phyloP scores from a whole-genome alignment of 2,329 filamentous ascomycete genomes.

The Nemania serpens region DNA sequence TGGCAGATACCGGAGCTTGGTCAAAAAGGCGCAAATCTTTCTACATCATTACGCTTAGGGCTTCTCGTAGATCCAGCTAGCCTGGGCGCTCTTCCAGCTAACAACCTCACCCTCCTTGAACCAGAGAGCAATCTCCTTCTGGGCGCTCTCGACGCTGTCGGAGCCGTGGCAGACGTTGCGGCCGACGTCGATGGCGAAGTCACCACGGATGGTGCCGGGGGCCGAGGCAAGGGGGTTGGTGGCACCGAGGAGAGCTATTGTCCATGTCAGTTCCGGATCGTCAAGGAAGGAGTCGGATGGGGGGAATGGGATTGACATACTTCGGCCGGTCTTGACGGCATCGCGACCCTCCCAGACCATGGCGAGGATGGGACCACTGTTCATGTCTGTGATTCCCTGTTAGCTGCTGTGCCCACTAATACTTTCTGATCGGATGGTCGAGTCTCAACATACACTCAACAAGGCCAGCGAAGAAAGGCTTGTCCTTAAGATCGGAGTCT shows the following conservation, averaged over 20 bases:
- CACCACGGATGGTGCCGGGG: constrained; percentile 96
- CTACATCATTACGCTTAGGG: constrained; percentile 44
- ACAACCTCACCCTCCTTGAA: constrained; percentile 88
- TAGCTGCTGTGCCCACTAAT: constrained; percentile 3
- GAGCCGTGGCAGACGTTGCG: constrained; percentile 99
- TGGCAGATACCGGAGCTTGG: constrained; percentile 2
- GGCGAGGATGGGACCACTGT: constrained; percentile 93
- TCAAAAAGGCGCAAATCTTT: background rate
- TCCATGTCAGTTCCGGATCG: constrained; percentile 19
- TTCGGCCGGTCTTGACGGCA: constrained; percentile 96
- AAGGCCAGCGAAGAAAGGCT: constrained; percentile 97
- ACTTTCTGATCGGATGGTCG: background rate
- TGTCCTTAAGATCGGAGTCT: constrained; percentile 86
- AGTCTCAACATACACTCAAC: constrained; percentile 73
- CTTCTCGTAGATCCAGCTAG: constrained; percentile 99
- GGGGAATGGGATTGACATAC: constrained; percentile 53
- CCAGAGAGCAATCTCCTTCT: constrained; percentile 99
- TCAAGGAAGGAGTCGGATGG: background rate
- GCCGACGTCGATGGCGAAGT: constrained; percentile 85
- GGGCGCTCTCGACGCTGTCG: constrained; percentile 96
- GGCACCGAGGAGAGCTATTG: constrained; percentile 84
- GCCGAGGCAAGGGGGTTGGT: constrained; percentile 96
- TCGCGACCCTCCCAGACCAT: constrained; percentile 99
- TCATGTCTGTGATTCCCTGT: constrained; percentile 73
- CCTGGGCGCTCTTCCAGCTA: constrained; percentile 81